Conservation (phyloP, 305 asterid genomes). For the Galium porrigens region DNA sequence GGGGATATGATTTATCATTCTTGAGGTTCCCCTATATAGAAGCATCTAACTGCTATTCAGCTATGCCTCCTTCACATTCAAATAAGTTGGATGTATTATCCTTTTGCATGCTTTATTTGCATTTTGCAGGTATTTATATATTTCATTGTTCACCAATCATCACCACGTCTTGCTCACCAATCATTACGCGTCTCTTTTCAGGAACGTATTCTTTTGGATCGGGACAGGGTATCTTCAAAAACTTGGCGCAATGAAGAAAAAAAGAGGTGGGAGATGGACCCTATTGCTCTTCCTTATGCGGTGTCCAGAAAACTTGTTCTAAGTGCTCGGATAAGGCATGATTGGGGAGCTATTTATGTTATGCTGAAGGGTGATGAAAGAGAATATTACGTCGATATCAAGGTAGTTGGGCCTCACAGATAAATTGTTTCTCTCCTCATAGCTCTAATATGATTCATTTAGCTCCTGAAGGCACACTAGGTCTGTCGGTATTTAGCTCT, state of each 20-base stretch:
- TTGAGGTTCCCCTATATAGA: neutral
- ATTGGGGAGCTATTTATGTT: slow-evolving; percentile 78
- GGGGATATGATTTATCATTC: neutral
- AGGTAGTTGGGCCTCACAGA: slow-evolving; percentile 32
- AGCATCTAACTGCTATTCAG: neutral
- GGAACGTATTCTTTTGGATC: slow-evolving; percentile 70
- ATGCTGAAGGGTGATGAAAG: slow-evolving; percentile 67
- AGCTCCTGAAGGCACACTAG: neutral
- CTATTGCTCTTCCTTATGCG: slow-evolving; percentile 87
- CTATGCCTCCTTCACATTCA: neutral
- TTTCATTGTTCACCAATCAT: neutral
- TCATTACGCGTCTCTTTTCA: slow-evolving; percentile 18
- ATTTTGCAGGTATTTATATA: neutral
- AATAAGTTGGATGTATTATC: neutral
- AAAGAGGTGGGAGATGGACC: slow-evolving; percentile 92
- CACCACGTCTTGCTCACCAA: neutral
- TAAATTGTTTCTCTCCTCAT: slow-evolving; percentile 12
- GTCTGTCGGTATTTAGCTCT: neutral
- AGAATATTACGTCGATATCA: slow-evolving; percentile 69
- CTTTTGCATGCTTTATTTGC: neutral
- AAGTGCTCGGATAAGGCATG: slow-evolving; percentile 91
- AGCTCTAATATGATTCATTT: neutral
- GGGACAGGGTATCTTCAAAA: slow-evolving; percentile 83
- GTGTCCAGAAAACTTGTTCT: slow-evolving; percentile 67
- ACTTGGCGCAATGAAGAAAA: slow-evolving; percentile 72